phyloP scores from a whole-genome alignment of 192 early-diverging fungal species.

The Entomortierella chlamydospora region DNA sequence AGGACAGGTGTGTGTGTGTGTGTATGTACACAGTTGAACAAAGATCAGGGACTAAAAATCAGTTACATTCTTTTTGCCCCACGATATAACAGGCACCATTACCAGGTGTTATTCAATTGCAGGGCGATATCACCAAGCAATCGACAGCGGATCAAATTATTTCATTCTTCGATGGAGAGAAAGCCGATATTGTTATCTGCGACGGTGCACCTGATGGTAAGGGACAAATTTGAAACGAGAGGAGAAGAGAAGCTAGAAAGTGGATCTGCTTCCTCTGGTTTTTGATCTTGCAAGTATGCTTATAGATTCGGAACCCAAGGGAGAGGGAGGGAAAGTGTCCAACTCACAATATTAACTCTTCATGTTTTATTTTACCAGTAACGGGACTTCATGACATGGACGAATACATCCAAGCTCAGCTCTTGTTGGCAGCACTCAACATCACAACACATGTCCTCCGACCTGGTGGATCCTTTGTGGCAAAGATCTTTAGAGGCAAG shows the following conservation, averaged over 20 bases:
- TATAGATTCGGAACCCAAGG: too few species aligned
- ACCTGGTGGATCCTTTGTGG: slow-evolving; percentile 93
- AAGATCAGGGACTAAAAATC: too few species aligned
- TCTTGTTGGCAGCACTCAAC: slow-evolving; percentile 94
- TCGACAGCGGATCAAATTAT: slow-evolving; percentile 94
- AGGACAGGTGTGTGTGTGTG: too few species aligned
- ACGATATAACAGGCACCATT: slow-evolving; percentile 78
- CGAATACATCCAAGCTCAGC: slow-evolving; percentile 98
- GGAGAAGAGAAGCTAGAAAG: neutral
- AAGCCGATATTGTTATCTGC: slow-evolving; percentile 95
- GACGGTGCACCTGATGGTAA: slow-evolving; percentile 95
- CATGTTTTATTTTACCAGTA: too few species aligned
- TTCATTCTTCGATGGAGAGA: slow-evolving; percentile 86
- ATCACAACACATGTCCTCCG: slow-evolving; percentile 95
- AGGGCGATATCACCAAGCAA: slow-evolving; percentile 97
- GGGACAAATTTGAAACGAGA: neutral
- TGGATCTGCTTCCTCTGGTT: too few species aligned
- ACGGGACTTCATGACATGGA: slow-evolving; percentile 99
- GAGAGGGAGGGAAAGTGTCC: neutral
- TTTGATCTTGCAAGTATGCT: too few species aligned
- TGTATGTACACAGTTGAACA: too few species aligned
- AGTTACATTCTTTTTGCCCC: neutral
- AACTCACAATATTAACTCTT: too few species aligned
- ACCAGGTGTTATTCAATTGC: slow-evolving; percentile 91
- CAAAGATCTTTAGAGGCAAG: slow-evolving; percentile 97